Evolutionary conservation across 768 basidiomycete species (phyloP).

Genomic region (Xerocomus potaroensis): DNA sequence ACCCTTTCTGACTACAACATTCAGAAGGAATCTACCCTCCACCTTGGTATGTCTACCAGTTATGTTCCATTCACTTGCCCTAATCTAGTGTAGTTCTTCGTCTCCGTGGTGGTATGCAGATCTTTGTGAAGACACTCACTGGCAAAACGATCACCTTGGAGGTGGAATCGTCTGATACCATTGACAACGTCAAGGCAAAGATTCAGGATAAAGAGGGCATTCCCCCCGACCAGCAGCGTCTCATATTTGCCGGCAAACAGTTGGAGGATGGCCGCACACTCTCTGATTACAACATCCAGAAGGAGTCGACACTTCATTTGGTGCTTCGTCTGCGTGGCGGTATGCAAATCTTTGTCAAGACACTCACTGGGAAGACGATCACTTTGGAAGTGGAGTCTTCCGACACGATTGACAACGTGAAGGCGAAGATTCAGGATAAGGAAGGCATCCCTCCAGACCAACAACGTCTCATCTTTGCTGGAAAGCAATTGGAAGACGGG

Average conservation of each 20-base stretch:
- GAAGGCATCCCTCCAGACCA: conserved; percentile 81
- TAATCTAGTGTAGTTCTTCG: too few species aligned
- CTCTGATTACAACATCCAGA: conserved; percentile 90
- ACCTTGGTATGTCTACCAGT: too few species aligned
- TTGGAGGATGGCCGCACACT: conserved; percentile 88
- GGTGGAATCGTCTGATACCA: conserved; percentile 83
- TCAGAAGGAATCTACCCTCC: conserved; percentile 93
- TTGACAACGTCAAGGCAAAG: conserved; percentile 87
- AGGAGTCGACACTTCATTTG: conserved; percentile 68
- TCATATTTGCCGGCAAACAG: conserved; percentile 93
- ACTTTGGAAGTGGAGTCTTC: conserved; percentile 91
- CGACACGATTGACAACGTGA: conserved; percentile 91
- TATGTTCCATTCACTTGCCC: too few species aligned
- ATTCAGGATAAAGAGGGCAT: conserved; percentile 93
- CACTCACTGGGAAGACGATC: conserved; percentile 87
- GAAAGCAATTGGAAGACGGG: conserved; percentile 93
- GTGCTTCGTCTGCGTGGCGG: conserved; percentile 86
- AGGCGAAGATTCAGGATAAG: conserved; percentile 78
- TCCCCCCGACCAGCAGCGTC: conserved; percentile 83
- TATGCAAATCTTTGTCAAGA: conserved; percentile 91
- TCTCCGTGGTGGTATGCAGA: conserved; percentile 89
- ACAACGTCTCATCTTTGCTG: conserved; percentile 89
- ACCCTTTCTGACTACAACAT: conserved; percentile 90
- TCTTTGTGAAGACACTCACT: conserved; percentile 78
- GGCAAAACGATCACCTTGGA: conserved; percentile 93